phyloP scores from a whole-genome alignment of 345 rosid species.

The Acer campestre region DNA sequence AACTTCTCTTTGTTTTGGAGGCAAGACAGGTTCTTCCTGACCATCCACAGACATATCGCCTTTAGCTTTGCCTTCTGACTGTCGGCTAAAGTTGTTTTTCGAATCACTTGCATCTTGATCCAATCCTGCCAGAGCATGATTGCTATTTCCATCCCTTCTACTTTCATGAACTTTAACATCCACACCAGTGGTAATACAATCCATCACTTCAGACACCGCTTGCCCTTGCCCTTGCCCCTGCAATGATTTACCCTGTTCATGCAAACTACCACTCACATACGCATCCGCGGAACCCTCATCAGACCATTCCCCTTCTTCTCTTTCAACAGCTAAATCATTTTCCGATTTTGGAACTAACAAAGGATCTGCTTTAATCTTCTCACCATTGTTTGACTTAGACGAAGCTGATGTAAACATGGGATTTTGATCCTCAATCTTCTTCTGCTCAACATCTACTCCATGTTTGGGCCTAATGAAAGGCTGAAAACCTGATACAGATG shows the following conservation, averaged over 20 bases:
- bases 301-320: constrained; percentile 99
- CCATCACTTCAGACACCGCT: constrained; percentile 31
- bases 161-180: constrained; percentile 38
- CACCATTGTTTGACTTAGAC: constrained; percentile 33
- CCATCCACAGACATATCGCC: constrained; percentile 39
- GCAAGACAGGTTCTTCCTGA: constrained; percentile 47
- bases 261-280: constrained; percentile 23
- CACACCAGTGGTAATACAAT: constrained; percentile 30
- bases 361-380: constrained; percentile 38
- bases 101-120: constrained; percentile 45
- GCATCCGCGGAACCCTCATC: constrained; percentile 65
- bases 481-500: constrained; percentile 88
- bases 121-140: constrained; percentile 30
- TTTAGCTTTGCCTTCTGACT: constrained; percentile 51
- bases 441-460: constrained; percentile 44
- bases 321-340: constrained; percentile 49
- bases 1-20: constrained; percentile 68
- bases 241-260: constrained; percentile 40
- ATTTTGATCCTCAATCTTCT: constrained; percentile 37
- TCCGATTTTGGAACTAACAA: constrained; percentile 33
- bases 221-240: constrained; percentile 41
- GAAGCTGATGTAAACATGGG: constrained; percentile 34
- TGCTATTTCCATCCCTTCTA: constrained; percentile 27
- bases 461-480: constrained; percentile 70
- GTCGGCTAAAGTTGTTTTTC: constrained; percentile 39